Conservation (phyloP, 2,329 filamentous ascomycete genomes). For the Colletotrichum nymphaeae region DNA sequence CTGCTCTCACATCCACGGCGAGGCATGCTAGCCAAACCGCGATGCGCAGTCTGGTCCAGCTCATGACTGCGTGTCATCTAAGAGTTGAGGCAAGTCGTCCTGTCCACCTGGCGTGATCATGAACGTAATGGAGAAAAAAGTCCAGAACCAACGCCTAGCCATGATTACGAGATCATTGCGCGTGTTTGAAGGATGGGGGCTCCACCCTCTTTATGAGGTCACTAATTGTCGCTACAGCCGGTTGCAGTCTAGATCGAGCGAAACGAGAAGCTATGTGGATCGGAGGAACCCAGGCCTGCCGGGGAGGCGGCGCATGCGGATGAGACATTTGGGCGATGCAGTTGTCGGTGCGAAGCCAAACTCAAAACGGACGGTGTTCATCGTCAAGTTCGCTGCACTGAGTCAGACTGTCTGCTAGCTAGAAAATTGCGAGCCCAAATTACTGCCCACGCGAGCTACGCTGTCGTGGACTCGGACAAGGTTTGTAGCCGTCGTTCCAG, state of each 20-base stretch:
- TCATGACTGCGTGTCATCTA: background rate
- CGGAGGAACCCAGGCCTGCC: too few species aligned
- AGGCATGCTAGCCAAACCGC: background rate
- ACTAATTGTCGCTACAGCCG: background rate
- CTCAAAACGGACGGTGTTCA: background rate
- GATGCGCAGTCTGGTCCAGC: background rate
- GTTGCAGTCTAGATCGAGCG: background rate
- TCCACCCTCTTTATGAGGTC: background rate
- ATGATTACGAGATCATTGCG: background rate
- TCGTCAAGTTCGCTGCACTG: background rate
- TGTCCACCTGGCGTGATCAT: background rate
- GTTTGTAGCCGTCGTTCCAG: background rate
- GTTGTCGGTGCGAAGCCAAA: background rate
- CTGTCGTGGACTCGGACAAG: background rate
- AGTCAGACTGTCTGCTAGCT: background rate
- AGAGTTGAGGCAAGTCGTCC: background rate
- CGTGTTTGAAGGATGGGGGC: background rate
- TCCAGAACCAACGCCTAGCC: too few species aligned
- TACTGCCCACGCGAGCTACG: background rate
- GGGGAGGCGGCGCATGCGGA: background rate
- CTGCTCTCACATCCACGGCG: background rate
- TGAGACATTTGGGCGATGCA: background rate
- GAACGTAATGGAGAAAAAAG: background rate
- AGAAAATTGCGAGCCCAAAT: background rate
- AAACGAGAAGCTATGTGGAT: background rate